phyloP scores from a whole-genome alignment of 2,329 filamentous ascomycete species.

The Fusarium nurragi region DNA sequence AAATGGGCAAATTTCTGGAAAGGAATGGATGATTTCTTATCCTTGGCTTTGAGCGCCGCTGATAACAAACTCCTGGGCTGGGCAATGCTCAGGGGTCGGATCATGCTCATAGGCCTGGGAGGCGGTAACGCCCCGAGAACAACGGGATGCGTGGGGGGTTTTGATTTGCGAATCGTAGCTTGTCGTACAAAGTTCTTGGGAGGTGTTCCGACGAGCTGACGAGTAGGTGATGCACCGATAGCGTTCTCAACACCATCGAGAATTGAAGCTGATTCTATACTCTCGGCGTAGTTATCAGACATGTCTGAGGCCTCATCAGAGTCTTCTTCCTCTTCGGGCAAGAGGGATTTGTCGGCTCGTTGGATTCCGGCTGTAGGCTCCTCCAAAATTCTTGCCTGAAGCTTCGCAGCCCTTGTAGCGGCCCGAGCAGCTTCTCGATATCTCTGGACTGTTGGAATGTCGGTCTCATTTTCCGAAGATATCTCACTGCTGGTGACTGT shows the following conservation, averaged over 20 bases:
- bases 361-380: constrained; percentile 53
- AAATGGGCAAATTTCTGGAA: constrained; percentile 81
- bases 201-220: constrained; percentile 70
- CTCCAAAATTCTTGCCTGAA: constrained; percentile 53
- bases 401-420: constrained; percentile 55
- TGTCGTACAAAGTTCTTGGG: constrained; percentile 68
- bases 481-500: constrained; percentile 85
- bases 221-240: constrained; percentile 63
- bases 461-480: constrained; percentile 83
- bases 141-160: constrained; percentile 63
- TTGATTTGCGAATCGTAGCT: constrained; percentile 71
- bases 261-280: constrained; percentile 76
- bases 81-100: constrained; percentile 71
- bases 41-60: constrained; percentile 76
- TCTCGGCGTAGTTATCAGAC: constrained; percentile 72
- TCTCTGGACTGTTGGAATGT: constrained; percentile 71
- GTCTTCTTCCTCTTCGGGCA: constrained; percentile 68
- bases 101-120: constrained; percentile 72
- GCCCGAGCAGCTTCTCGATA: constrained; percentile 69
- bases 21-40: constrained; percentile 73
- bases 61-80: constrained; percentile 77
- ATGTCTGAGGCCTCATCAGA: constrained; percentile 70
- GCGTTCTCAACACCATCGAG: constrained; percentile 71
- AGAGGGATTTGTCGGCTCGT: constrained; percentile 59
- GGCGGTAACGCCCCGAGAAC: constrained; percentile 74